Evolutionary conservation across 2,329 filamentous ascomycete species (phyloP).

Genomic region (Colletotrichum sp.): DNA sequence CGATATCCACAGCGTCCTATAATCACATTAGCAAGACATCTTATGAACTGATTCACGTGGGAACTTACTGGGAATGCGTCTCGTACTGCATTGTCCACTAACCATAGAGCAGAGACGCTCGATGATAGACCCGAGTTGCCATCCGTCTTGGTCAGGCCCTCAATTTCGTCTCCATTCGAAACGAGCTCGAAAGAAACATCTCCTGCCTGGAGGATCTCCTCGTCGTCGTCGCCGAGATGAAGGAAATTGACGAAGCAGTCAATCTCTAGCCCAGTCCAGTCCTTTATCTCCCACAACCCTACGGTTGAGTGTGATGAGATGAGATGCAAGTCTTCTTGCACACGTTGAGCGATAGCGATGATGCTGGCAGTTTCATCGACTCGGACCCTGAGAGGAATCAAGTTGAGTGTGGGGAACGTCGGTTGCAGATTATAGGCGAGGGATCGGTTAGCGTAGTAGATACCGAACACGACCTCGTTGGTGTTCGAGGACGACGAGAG

Average conservation of each 20-base stretch:
- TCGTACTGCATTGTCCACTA: constrained; percentile 28
- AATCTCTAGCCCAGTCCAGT: constrained; percentile 76
- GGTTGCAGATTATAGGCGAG: constrained; percentile 54
- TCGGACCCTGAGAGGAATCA: constrained; percentile 73
- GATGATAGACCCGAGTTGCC: background rate
- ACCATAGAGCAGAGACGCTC: constrained; percentile 1
- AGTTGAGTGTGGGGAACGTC: constrained; percentile 74
- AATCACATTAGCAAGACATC: background rate
- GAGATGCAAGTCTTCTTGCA: constrained; percentile 71
- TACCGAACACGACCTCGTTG: constrained; percentile 67
- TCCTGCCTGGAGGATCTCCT: background rate
- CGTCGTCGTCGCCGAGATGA: constrained; percentile 38
- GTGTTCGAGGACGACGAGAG: background rate
- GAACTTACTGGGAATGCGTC: constrained; percentile 35
- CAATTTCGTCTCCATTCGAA: constrained; percentile 30
- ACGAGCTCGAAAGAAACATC: background rate
- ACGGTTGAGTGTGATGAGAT: constrained; percentile 62
- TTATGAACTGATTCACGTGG: accelerated
- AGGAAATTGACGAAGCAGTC: constrained; percentile 85
- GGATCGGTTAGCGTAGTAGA: constrained; percentile 83
- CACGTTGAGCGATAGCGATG: constrained; percentile 55
- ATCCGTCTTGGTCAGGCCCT: background rate
- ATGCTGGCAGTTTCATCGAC: constrained; percentile 37
- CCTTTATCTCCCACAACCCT: constrained; percentile 71
- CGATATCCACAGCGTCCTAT: constrained; percentile 45